Conservation (phyloP, 1,284 basidiomycete species). For the Malassezia yamatoensis region DNA sequence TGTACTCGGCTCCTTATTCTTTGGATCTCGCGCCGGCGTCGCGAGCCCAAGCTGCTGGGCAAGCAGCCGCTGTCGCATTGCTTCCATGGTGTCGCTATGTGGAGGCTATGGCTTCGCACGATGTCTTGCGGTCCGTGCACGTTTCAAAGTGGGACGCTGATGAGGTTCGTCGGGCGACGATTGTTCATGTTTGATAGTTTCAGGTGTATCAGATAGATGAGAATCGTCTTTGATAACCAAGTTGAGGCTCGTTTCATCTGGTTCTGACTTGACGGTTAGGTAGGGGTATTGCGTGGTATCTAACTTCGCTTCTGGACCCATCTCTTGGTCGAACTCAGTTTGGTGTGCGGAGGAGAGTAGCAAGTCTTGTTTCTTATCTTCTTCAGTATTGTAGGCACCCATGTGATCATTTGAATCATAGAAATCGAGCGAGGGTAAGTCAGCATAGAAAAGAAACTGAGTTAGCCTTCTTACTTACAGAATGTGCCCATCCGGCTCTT, state of each 20-base stretch:
- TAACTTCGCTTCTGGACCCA: too few relatives aligned
- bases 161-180: background rate
- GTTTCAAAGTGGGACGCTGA: background rate
- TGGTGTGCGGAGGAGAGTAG: too few relatives aligned
- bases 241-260: too few relatives aligned
- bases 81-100: slow-evolving; percentile 13
- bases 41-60: slow-evolving; percentile 16
- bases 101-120: background rate
- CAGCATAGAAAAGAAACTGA: slow-evolving; percentile 37
- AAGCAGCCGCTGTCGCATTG: slow-evolving; percentile 17
- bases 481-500: slow-evolving; percentile 45
- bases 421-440: slow-evolving; percentile 30
- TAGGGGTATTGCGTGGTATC: too few relatives aligned
- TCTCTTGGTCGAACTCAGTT: too few relatives aligned
- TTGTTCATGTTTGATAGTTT: background rate
- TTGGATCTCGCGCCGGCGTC: background rate
- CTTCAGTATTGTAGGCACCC: background rate
- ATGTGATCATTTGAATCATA: slow-evolving; percentile 14
- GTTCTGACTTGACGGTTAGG: too few relatives aligned
- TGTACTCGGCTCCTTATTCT: too few relatives aligned
- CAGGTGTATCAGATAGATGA: too few relatives aligned
- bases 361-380: background rate
- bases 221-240: too few relatives aligned
- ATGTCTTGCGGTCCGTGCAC: background rate
- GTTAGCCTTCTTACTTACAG: slow-evolving; percentile 16